A percentile compares a stretch with the other conserved stretches of the same genome.
Evolutionary conservation across 768 basidiomycete species (phyloP).

Genomic region (Lactarius quietus): DNA sequence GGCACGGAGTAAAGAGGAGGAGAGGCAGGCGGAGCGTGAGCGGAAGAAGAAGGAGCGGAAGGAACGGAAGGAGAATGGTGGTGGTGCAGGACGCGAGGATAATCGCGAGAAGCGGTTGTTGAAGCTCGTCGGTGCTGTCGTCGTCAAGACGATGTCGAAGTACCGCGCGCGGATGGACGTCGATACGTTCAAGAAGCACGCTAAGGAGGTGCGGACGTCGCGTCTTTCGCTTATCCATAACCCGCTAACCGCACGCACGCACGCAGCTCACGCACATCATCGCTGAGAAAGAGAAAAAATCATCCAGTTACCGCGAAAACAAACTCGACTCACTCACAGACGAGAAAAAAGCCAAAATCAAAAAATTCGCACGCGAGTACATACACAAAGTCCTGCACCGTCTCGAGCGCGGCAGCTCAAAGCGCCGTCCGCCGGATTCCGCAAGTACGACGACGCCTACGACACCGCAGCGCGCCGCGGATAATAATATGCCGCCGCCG

Average conservation of each 20-base stretch:
- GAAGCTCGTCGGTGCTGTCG: slow-evolving; percentile 83
- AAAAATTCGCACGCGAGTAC: slow-evolving; percentile 90
- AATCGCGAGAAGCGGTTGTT: slow-evolving; percentile 78
- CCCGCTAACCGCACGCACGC: neutral
- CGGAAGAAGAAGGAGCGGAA: slow-evolving; percentile 23
- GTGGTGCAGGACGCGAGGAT: slow-evolving; percentile 53
- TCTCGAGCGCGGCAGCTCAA: slow-evolving; percentile 50
- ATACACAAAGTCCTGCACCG: slow-evolving; percentile 74
- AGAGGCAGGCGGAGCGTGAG: slow-evolving; percentile 31
- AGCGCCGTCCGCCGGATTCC: slow-evolving; percentile 26
- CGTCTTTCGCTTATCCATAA: no score
- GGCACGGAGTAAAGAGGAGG: slow-evolving; percentile 22
- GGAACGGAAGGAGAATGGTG: slow-evolving; percentile 30
- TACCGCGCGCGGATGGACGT: slow-evolving; percentile 69
- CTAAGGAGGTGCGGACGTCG: slow-evolving; percentile 75
- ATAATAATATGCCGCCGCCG: neutral
- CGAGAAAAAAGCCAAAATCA: slow-evolving; percentile 86
- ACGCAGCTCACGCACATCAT: slow-evolving; percentile 80
- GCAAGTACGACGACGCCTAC: neutral
- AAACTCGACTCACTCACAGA: slow-evolving; percentile 74
- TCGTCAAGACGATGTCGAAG: slow-evolving; percentile 92
- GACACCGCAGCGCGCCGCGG: neutral
- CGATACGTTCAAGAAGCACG: slow-evolving; percentile 90
- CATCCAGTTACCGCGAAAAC: slow-evolving; percentile 56
- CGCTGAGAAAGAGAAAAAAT: slow-evolving; percentile 95